Evolutionary conservation across 1,284 basidiomycete genomes (phyloP).

Genomic region (Cryptococcus sp.): DNA sequence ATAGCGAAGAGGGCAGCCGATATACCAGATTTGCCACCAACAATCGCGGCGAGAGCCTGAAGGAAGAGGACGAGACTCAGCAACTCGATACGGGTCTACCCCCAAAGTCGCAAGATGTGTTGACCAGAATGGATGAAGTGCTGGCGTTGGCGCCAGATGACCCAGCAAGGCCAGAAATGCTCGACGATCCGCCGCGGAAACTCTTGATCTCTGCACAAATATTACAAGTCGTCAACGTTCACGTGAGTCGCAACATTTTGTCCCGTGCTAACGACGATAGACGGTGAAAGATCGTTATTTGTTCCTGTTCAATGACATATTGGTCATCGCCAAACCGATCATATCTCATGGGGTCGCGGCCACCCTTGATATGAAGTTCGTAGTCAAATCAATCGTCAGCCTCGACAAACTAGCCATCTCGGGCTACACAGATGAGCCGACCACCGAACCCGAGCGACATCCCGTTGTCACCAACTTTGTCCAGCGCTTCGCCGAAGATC

Average conservation of each 20-base stretch:
- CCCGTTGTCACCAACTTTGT: conserved; percentile 70
- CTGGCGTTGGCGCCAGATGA: conserved; percentile 61
- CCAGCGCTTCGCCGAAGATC: conserved; percentile 69
- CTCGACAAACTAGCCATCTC: conserved; percentile 60
- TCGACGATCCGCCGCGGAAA: conserved; percentile 84
- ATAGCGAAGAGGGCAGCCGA: conserved; percentile 35
- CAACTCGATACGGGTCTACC: conserved; percentile 14
- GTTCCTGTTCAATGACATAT: conserved; percentile 91
- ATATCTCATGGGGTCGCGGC: conserved; percentile 62
- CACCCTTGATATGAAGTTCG: conserved; percentile 76
- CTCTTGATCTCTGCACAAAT: conserved; percentile 81
- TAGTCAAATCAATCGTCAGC: conserved; percentile 83
- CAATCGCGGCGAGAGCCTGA: conserved; percentile 4
- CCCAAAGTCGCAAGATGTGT: conserved; percentile 32
- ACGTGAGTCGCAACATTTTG: conserved; percentile 49
- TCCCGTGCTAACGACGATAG: conserved; percentile 18
- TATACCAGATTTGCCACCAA: conserved; percentile 25
- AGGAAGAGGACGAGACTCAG: not conserved
- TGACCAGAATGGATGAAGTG: conserved; percentile 57
- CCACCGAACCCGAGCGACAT: conserved; percentile 55
- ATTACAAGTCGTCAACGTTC: conserved; percentile 88
- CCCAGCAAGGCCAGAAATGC: conserved; percentile 63
- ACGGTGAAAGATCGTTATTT: conserved; percentile 95
- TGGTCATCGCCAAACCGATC: conserved; percentile 70
- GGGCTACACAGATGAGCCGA: conserved; percentile 38